Evolutionary conservation across 2,329 filamentous ascomycete species (phyloP).

Genomic region (Cercospora brassicicola): DNA sequence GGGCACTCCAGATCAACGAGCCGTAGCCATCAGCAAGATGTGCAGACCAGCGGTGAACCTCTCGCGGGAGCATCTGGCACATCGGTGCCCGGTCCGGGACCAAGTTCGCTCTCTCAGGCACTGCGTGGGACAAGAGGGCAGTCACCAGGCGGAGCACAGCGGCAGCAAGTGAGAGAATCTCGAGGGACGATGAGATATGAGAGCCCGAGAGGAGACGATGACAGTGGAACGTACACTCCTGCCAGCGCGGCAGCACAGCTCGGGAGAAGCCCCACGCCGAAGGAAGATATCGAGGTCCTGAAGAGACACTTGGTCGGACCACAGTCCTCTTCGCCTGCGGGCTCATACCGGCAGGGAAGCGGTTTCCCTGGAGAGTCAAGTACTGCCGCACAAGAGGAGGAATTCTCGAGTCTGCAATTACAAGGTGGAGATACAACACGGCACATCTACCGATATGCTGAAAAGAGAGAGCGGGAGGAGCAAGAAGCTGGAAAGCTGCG

Average conservation of each 20-base stretch:
- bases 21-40: slow-evolving; percentile 41
- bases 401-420: slow-evolving; percentile 89
- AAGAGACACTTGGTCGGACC: slow-evolving; percentile 83
- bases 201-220: slow-evolving; percentile 55
- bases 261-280: slow-evolving; percentile 57
- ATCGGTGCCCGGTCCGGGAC: slow-evolving; percentile 71
- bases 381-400: slow-evolving; percentile 61
- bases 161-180: slow-evolving; percentile 56
- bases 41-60: slow-evolving; percentile 60
- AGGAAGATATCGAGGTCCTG: slow-evolving; percentile 88
- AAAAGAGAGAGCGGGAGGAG: slow-evolving; percentile 75
- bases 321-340: slow-evolving; percentile 44
- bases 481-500: slow-evolving; percentile 60
- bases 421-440: slow-evolving; percentile 94
- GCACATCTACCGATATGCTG: slow-evolving; percentile 94
- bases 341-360: slow-evolving; percentile 31
- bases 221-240: slow-evolving; percentile 79
- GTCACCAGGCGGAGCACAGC: slow-evolving; percentile 68
- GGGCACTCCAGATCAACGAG: slow-evolving; percentile 24
- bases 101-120: slow-evolving; percentile 86
- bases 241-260: slow-evolving; percentile 52
- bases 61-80: slow-evolving; percentile 59
- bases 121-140: slow-evolving; percentile 71
- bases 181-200: slow-evolving; percentile 41
- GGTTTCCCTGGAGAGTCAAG: slow-evolving; percentile 36